Base-by-base conservation (phyloP, 495 filamentous ascomycete genomes). In the Trichoderma orchidacearum region DNA sequence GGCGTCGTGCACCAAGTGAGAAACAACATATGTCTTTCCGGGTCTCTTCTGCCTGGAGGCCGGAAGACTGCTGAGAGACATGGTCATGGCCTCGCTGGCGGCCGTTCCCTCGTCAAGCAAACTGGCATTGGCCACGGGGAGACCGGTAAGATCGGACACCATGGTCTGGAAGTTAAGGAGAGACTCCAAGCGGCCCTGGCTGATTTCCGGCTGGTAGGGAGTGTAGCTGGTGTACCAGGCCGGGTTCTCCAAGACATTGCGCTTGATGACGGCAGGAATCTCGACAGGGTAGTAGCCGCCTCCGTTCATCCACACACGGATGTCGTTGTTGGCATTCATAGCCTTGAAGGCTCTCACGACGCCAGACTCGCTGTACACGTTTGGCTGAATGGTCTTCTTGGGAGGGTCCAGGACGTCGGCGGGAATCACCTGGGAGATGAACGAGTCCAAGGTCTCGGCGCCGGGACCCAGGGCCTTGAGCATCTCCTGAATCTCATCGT, bases 171-270 rank as follows among this genome's bases (percentile, higher is more conserved):
- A 98, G 74, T 98, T 98, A 45, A 98, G 75, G 36, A 98, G 74
- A 6, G 91, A 95, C 75, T 97, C 94, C 60, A 95, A 71, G 38
- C 89, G 86, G 30, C 87, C 93, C 70, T 98, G 93, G 64, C 89
- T 95, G 75, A 98, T 97, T 72, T 98, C 93, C 2, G 93, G 91
- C 68, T 98, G 93, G 69, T 98, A 98, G 27, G 93, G 93, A 0
- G 93, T 97, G 66, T 98, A 98, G 68, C 91, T 96, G 36, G 93
- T 98, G 70, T 98, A 98, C 93, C 93, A 98, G 15, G 85, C 94
- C 1, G 93, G 93, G 63, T 83, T 89, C 76, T 98, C 92, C 30
- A 98, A 74, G 8, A 97, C 79, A 67, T 98, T 98, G 63, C 93
- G 79, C 71, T 94, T 88, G 66, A 98, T 96, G 30, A 97, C 93